A percentile compares a stretch with the other conserved stretches of the same genome.
Conservation (phyloP, 2,329 filamentous ascomycete genomes). For the Aspergillus tanneri region DNA sequence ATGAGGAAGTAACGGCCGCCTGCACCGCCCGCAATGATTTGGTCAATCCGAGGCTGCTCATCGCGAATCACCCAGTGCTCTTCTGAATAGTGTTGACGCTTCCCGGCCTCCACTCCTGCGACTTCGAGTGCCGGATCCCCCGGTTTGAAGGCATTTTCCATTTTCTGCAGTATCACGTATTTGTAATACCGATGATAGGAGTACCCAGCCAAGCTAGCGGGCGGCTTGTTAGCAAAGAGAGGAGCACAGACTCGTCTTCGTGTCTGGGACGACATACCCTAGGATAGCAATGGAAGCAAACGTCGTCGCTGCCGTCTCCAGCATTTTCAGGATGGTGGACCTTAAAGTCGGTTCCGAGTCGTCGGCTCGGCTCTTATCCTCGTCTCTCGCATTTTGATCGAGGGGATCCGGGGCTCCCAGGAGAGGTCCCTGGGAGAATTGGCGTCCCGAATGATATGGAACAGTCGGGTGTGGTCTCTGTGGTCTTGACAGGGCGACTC, state of each 20-base stretch:
- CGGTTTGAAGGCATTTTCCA: slow-evolving; percentile 84
- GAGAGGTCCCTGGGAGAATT: slow-evolving; percentile 24
- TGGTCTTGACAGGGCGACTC: slow-evolving; percentile 19
- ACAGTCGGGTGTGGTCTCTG: slow-evolving; percentile 12
- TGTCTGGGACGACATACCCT: slow-evolving; percentile 45
- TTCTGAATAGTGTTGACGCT: slow-evolving; percentile 40
- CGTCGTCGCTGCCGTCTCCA: slow-evolving; percentile 72
- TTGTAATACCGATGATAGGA: slow-evolving; percentile 85
- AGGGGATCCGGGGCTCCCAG: slow-evolving; percentile 28
- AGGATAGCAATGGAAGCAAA: slow-evolving; percentile 72
- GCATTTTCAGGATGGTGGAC: slow-evolving; percentile 59
- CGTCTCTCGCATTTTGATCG: slow-evolving; percentile 33
- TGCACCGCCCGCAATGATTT: slow-evolving; percentile 72
- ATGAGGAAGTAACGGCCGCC: slow-evolving; percentile 86
- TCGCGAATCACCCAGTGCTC: slow-evolving; percentile 79
- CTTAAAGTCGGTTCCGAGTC: slow-evolving; percentile 35
- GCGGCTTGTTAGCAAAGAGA: slow-evolving; percentile 18
- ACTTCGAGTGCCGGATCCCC: slow-evolving; percentile 87
- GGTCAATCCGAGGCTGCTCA: slow-evolving; percentile 78
- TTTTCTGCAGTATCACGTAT: slow-evolving; percentile 83
- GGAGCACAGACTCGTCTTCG: not conserved
- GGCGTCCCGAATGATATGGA: slow-evolving; percentile 21
- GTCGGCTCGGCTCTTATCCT: slow-evolving; percentile 24
- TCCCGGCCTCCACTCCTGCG: slow-evolving; percentile 56
- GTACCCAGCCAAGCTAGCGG: slow-evolving; percentile 61